A percentile compares a stretch with the other conserved stretches of the same genome.
Evolutionary conservation across 2,329 filamentous ascomycete genomes (phyloP).

Genomic region (Diaporthe aspalathi): DNA sequence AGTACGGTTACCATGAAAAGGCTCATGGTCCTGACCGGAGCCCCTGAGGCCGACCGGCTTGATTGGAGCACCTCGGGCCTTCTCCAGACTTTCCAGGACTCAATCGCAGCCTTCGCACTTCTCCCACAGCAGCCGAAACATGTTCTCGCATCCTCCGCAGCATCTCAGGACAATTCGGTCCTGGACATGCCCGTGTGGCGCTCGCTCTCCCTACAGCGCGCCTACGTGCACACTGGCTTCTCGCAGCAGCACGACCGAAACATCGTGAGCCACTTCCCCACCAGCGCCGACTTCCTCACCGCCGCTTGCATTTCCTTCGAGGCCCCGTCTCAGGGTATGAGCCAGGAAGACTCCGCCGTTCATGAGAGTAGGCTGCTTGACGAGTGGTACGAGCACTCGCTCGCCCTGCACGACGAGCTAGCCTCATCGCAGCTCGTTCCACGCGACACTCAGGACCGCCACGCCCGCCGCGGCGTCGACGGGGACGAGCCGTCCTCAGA

Average conservation of each 20-base stretch:
- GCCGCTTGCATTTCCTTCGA: slow-evolving; percentile 54
- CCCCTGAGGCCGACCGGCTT: slow-evolving; percentile 66
- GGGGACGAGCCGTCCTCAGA: slow-evolving; percentile 52
- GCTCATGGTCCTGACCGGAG: slow-evolving; percentile 59
- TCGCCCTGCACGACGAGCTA: slow-evolving; percentile 75
- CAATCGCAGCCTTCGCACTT: slow-evolving; percentile 54
- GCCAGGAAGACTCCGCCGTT: slow-evolving; percentile 25
- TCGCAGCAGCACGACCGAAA: slow-evolving; percentile 60
- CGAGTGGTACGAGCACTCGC: slow-evolving; percentile 82
- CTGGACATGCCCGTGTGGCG: slow-evolving; percentile 61
- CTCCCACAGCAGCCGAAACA: not conserved
- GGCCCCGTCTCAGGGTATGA: slow-evolving; percentile 37
- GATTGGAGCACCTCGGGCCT: slow-evolving; percentile 66
- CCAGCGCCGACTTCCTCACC: slow-evolving; percentile 60
- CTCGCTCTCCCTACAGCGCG: slow-evolving; percentile 60
- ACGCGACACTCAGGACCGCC: not conserved
- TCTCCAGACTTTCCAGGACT: slow-evolving; percentile 56
- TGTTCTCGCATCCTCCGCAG: slow-evolving; percentile 37
- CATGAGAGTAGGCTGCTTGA: slow-evolving; percentile 55
- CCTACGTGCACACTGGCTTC: slow-evolving; percentile 62
- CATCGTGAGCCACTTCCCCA: slow-evolving; percentile 44
- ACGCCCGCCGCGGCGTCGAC: slow-evolving; percentile 27
- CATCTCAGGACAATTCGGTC: slow-evolving; percentile 39
- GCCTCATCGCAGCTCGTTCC: slow-evolving; percentile 68
- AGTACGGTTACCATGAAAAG: slow-evolving; percentile 44